Conservation (phyloP, 2,329 filamentous ascomycete species). For the Hymenoscyphus fructigenus region DNA sequence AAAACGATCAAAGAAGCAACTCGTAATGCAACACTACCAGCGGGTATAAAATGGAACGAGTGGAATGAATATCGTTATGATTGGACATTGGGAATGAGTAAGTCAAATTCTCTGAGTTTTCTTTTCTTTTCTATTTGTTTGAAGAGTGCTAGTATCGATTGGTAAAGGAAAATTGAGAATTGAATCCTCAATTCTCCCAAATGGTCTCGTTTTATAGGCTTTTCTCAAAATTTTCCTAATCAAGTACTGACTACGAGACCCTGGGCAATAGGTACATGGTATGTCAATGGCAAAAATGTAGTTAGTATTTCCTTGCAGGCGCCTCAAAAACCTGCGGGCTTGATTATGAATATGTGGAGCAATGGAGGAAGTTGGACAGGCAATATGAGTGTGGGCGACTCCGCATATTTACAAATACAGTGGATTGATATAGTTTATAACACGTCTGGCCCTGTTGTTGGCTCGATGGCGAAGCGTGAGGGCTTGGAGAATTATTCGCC, state of each 20-base stretch:
- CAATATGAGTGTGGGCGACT: not conserved
- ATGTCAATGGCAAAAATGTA: not conserved
- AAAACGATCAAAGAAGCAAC: not conserved
- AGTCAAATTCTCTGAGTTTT: too few relatives aligned
- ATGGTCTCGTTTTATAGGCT: too few relatives aligned
- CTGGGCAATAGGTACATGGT: not conserved
- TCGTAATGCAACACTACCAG: not conserved
- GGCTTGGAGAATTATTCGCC: not conserved
- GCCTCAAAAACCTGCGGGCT: not conserved
- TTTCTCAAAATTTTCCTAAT: too few relatives aligned
- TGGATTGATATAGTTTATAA: not conserved
- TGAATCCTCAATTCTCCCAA: too few relatives aligned
- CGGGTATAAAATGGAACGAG: not conserved
- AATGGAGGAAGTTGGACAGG: not conserved
- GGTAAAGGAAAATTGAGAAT: too few relatives aligned
- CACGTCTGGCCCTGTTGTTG: not conserved
- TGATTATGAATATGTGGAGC: not conserved
- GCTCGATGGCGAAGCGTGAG: not conserved
- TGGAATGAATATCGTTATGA: slow-evolving; percentile 1
- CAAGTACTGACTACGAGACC: too few relatives aligned
- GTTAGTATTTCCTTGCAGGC: not conserved
- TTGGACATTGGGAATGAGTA: not conserved
- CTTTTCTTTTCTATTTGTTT: too few relatives aligned
- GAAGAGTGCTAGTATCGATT: too few relatives aligned
- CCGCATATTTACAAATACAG: not conserved